A percentile compares a stretch with the other conserved stretches of the same genome.
Evolutionary conservation across 2,329 filamentous ascomycete genomes (phyloP).

Genomic region (Fusarium sp.): DNA sequence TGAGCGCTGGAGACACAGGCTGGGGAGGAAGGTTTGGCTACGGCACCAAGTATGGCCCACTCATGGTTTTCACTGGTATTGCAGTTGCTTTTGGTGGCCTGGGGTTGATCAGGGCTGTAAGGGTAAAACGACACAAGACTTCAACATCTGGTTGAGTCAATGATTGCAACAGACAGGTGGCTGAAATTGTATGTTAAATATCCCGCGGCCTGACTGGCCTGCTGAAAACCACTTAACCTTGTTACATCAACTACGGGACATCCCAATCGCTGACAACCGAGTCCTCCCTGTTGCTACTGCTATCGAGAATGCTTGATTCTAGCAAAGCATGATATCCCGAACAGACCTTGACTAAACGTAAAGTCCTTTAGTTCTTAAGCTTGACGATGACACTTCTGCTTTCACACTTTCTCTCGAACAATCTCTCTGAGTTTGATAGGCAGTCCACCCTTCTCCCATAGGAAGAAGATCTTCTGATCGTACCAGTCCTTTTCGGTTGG

Average conservation of each 20-base stretch:
- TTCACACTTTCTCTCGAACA: not conserved
- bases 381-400: not conserved
- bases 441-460: not conserved
- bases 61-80: not conserved
- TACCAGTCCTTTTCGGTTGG: not conserved
- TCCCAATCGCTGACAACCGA: rapidly evolving
- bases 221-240: rapidly evolving
- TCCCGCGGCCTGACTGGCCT: not conserved
- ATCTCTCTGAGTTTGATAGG: not conserved
- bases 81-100: not conserved
- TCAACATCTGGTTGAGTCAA: not conserved
- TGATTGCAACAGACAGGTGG: not conserved
- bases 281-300: not conserved
- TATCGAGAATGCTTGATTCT: not conserved
- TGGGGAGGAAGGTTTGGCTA: not conserved
- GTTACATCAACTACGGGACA: not conserved
- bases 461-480: not conserved
- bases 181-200: not conserved
- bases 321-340: rapidly evolving
- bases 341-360: too few relatives aligned
- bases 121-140: not conserved
- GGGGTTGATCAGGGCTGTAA: not conserved
- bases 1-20: not conserved
- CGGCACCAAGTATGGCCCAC: not conserved
- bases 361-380: rapidly evolving